Conservation (phyloP, 805 yeast genomes). For the Candida ipomoeae region DNA sequence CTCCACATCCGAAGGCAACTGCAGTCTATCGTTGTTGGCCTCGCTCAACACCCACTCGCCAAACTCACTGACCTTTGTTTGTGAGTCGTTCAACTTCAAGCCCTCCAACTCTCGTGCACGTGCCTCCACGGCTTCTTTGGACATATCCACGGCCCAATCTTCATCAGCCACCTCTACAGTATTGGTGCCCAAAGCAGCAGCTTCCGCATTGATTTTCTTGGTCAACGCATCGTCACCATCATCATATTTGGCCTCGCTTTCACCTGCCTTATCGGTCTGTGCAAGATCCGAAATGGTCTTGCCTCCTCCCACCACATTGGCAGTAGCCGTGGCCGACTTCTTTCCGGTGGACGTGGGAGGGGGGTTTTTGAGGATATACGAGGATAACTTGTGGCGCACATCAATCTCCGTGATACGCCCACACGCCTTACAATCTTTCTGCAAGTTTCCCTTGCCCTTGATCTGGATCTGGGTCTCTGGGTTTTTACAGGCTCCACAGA, state of each 20-base stretch:
- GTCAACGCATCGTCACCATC: slow-evolving; percentile 73
- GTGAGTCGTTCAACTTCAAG: slow-evolving; percentile 42
- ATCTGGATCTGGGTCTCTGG: slow-evolving; percentile 94
- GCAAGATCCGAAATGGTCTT: slow-evolving; percentile 76
- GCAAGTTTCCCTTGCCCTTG: slow-evolving; percentile 67
- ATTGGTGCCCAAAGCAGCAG: slow-evolving; percentile 52
- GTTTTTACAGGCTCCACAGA: slow-evolving; percentile 92
- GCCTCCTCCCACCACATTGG: slow-evolving; percentile 87
- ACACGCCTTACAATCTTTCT: slow-evolving; percentile 97
- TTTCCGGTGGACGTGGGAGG: slow-evolving; percentile 66
- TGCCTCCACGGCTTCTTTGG: slow-evolving; percentile 90
- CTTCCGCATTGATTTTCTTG: slow-evolving; percentile 78
- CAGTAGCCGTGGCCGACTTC: slow-evolving; percentile 84
- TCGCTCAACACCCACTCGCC: slow-evolving; percentile 80
- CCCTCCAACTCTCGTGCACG: slow-evolving; percentile 88
- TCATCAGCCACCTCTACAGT: slow-evolving; percentile 75
- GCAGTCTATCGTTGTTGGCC: slow-evolving; percentile 50
- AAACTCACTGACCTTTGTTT: slow-evolving; percentile 61
- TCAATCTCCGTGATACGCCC: slow-evolving; percentile 85
- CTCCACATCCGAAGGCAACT: slow-evolving; percentile 80
- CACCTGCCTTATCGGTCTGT: slow-evolving; percentile 38
- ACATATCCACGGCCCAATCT: slow-evolving; percentile 97
- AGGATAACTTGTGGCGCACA: slow-evolving; percentile 79
- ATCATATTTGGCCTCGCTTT: slow-evolving; percentile 41
- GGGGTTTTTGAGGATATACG: slow-evolving; percentile 87